Evolutionary conservation across 345 rosid genomes (phyloP).

Genomic region (Hypericum androsaemum): DNA sequence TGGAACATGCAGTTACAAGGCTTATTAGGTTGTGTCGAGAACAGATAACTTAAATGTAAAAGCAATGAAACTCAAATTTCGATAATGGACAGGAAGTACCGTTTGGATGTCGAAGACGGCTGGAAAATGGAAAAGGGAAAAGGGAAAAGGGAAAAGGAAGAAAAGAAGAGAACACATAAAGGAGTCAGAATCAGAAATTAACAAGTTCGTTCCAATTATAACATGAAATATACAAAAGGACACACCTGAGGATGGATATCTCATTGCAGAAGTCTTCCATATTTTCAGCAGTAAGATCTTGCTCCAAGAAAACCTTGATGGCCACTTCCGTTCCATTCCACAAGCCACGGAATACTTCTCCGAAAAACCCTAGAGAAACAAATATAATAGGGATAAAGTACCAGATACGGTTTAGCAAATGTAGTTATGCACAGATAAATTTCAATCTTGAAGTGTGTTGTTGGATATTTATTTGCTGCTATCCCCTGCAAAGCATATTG

Average conservation of each 20-base stretch:
- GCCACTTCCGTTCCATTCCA: conserved; percentile 99
- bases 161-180: conserved; percentile 24
- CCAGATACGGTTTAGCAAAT: background rate
- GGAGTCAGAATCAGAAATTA: conserved; percentile 12
- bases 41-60: background rate
- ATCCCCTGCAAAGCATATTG: too few relatives aligned
- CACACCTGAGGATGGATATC: conserved; percentile 87
- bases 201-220: background rate
- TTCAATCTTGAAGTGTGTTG: too few relatives aligned
- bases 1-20: too few relatives aligned
- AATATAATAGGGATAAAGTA: background rate
- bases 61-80: background rate
- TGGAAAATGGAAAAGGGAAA: conserved; percentile 31
- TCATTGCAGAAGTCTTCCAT: conserved; percentile 99
- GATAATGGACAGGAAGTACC: conserved; percentile 44
- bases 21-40: conserved; percentile 8
- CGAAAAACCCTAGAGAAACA: conserved; percentile 58
- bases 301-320: conserved; percentile 90
- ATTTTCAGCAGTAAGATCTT: conserved; percentile 90
- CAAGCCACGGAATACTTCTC: conserved; percentile 91
- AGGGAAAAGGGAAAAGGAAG: conserved; percentile 10
- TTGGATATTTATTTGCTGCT: too few relatives aligned
- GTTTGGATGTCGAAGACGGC: conserved; percentile 96
- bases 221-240: conserved; percentile 17
- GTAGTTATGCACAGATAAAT: background rate